Base-by-base conservation (phyloP, 208 protist species). In the Acanthamoeba divionensis region DNA sequence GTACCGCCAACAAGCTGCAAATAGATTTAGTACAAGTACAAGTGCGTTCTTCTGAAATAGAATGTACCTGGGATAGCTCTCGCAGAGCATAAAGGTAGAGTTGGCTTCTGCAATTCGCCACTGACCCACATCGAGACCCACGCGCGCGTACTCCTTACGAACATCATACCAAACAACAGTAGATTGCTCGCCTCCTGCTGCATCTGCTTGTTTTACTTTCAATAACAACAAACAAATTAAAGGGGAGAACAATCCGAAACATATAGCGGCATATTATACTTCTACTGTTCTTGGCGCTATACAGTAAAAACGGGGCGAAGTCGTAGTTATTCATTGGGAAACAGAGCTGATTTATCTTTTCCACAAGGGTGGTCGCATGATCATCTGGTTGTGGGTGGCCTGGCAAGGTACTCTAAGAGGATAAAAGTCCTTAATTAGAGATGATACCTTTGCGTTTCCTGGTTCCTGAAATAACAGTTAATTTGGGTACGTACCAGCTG, bases 41-140 rank as follows among this genome's bases (percentile, higher is more conserved):
- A 44, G 10, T 15, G 21, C 41, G 21, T 33, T 26, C 60, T 9
- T 26, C 31, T 67, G 60, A 15, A 15, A 50, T 13, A 47, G 1
- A 29, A 50, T 18, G 10, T 44, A 80, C 71, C 71, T 83, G 44
- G 91, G 91, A 66, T 93, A 91, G 0, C 86, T 91, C 26, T 67
- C 54, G 1, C 41, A 65, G 4, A 87, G 77, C 0, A 38, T 45
- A 36, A 57, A 87, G 48, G 65, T 60, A 1, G 48, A 18, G 38
- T 87, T 87, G 1, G 77, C 54, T 8, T 4, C 15, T 13, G 54
- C 31, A 7, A 87, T 33, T 2, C 77, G 77, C 77, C 77, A 87
- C 4, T 33, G 41, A 12, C 55, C 77, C 18, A 38, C 55, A 48
- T 63, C 54, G 13, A 33, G 41, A 9, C 41, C 77, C 15, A 33